Evolutionary conservation across 805 yeast species (phyloP), one percentile per base, ranked within the genome.

Genomic region (Spathaspora gorwiae): DNA sequence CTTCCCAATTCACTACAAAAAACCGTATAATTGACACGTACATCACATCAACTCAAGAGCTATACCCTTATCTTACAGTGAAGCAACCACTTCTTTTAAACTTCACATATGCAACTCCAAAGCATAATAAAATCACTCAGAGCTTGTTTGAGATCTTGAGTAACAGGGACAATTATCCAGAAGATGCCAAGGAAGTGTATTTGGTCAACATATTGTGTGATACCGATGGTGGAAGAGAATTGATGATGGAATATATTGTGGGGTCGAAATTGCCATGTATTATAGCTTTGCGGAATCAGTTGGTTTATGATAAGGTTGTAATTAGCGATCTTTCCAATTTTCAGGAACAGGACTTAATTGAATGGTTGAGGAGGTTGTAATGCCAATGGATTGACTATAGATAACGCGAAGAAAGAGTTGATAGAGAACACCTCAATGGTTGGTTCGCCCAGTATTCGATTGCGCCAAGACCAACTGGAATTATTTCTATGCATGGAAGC

Each of bases 141-240:
- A 75, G 81, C 1, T 65, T 88, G 47, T 82, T 61, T 46, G 57
- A 61, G 31, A 48, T 61, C 2, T 47, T 63, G 13, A 51, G 63
- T 13, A 47, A 61, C 42, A 52, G 53, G 42, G 45, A 43, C 12
- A 55, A 50, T 31, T 62, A 58, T 48, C 66, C 68, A 3, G 46
- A 49, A 8, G 65, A 64, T 37, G 45, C 39, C 34, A 11, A 29
- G 12, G 59, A 65, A 5, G 72, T 87, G 31, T 78, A 80, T 54
- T 68, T 81, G 67, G 94, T 84, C 7, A 90, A 84, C 56, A 75
- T 87, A 13, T 87, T 86, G 54, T 71, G 82, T 31, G 94, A 87
- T 56, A 79, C 79, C 49, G 76, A 75, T 9, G 89, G 76, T 2
- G 81, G 83, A 19, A 72, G 75, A 40, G 86, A 79, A 9, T 64